Percentiles rank a stretch among this genome's conserved stretches.
phyloP scores from a whole-genome alignment of 2,329 filamentous ascomycete genomes.

The Clonostachys solani region DNA sequence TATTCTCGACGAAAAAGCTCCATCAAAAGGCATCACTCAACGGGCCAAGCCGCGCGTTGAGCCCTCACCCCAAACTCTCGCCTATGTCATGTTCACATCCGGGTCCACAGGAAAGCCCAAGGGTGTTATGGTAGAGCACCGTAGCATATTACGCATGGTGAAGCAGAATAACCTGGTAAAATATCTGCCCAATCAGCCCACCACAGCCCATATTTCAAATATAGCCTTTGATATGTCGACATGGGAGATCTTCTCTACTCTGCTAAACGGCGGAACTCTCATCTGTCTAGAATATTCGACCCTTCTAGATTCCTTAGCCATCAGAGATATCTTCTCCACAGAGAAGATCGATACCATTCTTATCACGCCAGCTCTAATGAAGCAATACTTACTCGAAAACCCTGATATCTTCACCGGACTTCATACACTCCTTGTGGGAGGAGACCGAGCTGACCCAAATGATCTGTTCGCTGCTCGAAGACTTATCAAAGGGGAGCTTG shows the following conservation, averaged over 20 bases:
- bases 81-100: conserved; percentile 43
- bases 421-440: conserved; percentile 6
- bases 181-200: not conserved
- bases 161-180: not conserved
- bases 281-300: conserved; percentile 6
- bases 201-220: conserved; percentile 3
- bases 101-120: conserved; percentile 46
- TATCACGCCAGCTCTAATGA: conserved; percentile 10
- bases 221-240: conserved; percentile 5
- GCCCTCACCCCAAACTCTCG: conserved; percentile 5
- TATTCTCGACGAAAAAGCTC: not conserved
- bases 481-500: not conserved
- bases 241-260: conserved; percentile 6
- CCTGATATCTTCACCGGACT: conserved; percentile 4
- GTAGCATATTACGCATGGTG: conserved; percentile 6
- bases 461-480: not conserved
- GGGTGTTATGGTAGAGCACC: conserved; percentile 31
- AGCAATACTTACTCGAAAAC: conserved; percentile 8
- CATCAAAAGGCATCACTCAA: not conserved
- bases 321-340: conserved; percentile 4
- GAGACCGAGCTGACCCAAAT: conserved; percentile 8
- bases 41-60: not conserved
- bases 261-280: conserved; percentile 6
- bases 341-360: conserved; percentile 4
- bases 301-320: conserved; percentile 1